These are phyloP conservation scores for Coniferiporia sulphurascens DNA, from an alignment of 1,284 basidiomycete genomes.

Conservation along the genomic window DNA sequence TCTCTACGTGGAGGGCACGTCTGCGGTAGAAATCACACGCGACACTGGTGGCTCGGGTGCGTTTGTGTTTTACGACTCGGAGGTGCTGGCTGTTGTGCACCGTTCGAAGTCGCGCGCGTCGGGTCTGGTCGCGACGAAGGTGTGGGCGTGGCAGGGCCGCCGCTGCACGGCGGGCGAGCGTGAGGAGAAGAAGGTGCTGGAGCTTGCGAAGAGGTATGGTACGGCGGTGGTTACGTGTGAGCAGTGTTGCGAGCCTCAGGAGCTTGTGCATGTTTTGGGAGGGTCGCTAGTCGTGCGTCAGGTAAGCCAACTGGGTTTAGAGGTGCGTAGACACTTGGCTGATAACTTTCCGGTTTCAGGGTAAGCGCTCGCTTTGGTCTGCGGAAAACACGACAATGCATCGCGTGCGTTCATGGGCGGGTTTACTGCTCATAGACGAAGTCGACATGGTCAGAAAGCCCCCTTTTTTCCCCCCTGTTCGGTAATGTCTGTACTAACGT, in stretches of 20 bases:
- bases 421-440: conserved; percentile 61
- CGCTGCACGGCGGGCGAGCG: conserved; percentile 44
- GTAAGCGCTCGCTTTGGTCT: conserved; percentile 66
- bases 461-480: neutral
- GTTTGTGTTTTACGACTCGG: conserved; percentile 66
- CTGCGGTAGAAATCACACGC: conserved; percentile 23
- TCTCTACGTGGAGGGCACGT: conserved; percentile 48
- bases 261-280: conserved; percentile 59
- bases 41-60: conserved; percentile 25
- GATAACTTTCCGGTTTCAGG: conserved; percentile 36
- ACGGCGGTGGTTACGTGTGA: conserved; percentile 37
- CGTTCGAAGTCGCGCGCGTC: conserved; percentile 57
- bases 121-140: conserved; percentile 60
- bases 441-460: conserved; percentile 54
- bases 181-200: conserved; percentile 61
- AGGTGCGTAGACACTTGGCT: neutral
- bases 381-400: conserved; percentile 79
- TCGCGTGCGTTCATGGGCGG: conserved; percentile 48
- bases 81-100: conserved; percentile 62
- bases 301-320: conserved; percentile 32
- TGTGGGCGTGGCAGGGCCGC: conserved; percentile 73
- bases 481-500: conserved; percentile 9
- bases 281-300: conserved; percentile 64
- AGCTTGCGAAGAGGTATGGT: conserved; percentile 66
- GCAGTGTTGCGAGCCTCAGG: conserved; percentile 58